Evolutionary conservation across 352 stramenopile species (phyloP), one percentile per base, ranked within the genome.

Genomic region (Globisporangium iwayamae): DNA sequence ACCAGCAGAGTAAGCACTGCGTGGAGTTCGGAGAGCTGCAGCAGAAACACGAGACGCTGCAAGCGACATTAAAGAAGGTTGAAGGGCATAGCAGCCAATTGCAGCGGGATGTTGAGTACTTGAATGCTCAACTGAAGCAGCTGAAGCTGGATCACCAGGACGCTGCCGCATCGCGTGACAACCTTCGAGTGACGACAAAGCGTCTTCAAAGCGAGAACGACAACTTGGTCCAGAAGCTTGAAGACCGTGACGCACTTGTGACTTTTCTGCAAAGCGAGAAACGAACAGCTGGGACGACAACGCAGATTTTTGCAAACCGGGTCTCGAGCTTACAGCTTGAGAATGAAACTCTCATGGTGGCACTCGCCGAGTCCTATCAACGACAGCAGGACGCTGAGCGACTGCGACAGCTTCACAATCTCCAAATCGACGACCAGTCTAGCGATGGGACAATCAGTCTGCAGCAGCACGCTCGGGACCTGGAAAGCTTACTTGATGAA

Each of bases 401-500:
- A n/a, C 22, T 32, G 22, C 34, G 16, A 56, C 16, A 51, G 3
- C 4, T 47, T 45, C 41, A 50, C 5, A 18, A 28, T 4, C 10
- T 46, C 13, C 14, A 61, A 7, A 13, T 43, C 53, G 45, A 64
- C 18, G 62, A 43, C 45, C 36, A 47, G 16, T 46, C 56, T 28
- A 47, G 18, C 5, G 47, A 58, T 5, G 41, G 38, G 13, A 36
- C n/a, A 38, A 50, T 28, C 51, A 55, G 47, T 46, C 48, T 57
- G 18, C 56, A 66, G 30, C 69, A 55, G 11, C 56, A 68, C 2
- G 64, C 71, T 22, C 54, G 30, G 1, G 53, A 64, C 9, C 18
- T 62, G 20, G 60, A 68, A 28, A 56, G 71, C 25, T 58, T 86
- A 28, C 63, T 86, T 25, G 58, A 81, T 4, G 77, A 83, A 7